Conservation (phyloP, 2,329 filamentous ascomycete genomes). For the Pyrenochaeta sp. region DNA sequence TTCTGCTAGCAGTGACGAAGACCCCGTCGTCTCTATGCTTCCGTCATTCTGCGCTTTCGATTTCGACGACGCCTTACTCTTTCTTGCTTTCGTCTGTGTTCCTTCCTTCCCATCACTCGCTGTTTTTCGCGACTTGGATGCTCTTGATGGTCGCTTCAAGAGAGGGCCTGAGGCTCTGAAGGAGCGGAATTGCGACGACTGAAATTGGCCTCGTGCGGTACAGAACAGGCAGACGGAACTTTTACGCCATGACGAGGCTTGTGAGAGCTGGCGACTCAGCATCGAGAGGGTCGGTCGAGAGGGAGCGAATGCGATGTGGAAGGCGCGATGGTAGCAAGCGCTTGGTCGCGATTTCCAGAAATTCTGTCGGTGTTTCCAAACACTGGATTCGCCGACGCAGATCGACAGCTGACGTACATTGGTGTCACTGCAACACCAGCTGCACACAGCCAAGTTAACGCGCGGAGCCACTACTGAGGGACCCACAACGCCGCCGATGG, state of each 20-base stretch:
- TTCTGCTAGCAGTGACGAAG: neutral
- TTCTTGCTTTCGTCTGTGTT: neutral
- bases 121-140: neutral
- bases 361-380: constrained; percentile 10
- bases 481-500: constrained; percentile 2
- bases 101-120: neutral
- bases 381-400: constrained; percentile 1
- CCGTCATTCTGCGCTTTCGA: neutral
- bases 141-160: constrained; percentile 1
- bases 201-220: constrained; percentile 17
- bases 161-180: constrained; percentile 23
- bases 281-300: constrained; percentile 20
- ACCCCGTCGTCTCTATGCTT: neutral
- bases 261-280: constrained; percentile 35
- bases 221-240: constrained; percentile 31
- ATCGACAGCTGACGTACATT: constrained; percentile 7
- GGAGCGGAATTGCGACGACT: constrained; percentile 15
- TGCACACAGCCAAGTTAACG: constrained; percentile 4
- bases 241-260: constrained; percentile 25
- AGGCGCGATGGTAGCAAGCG: constrained; percentile 10
- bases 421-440: constrained; percentile 3
- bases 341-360: constrained; percentile 11
- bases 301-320: constrained; percentile 2
- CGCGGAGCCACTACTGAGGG: constrained; percentile 11
- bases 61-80: neutral